Percentiles rank a stretch among this genome's conserved stretches.
These are phyloP conservation scores for Pyrenochaeta sp. DNA, from an alignment of 2,329 filamentous ascomycete genomes.

Conservation along the genomic window DNA sequence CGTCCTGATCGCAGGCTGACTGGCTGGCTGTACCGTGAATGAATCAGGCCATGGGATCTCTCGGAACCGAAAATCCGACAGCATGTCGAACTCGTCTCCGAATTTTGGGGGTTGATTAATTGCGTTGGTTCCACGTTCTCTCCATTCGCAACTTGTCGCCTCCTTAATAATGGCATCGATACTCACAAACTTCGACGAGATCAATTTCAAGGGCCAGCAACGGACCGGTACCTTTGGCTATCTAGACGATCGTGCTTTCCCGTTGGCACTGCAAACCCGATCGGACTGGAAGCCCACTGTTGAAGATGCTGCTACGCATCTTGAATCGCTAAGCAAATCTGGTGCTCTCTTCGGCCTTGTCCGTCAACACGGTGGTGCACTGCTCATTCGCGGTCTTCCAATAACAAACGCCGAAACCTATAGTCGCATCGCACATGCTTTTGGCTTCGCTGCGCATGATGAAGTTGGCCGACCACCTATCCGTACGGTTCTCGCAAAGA, in stretches of 20 bases:
- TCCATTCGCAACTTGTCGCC: too few species aligned
- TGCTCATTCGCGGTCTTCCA: conserved; percentile 46
- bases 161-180: conserved; percentile 1
- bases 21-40: background rate
- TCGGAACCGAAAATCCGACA: background rate
- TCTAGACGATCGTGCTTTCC: conserved; percentile 3
- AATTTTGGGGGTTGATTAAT: background rate
- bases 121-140: background rate
- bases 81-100: background rate
- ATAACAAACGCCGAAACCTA: conserved; percentile 46
- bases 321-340: conserved; percentile 27
- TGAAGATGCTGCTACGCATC: conserved; percentile 8
- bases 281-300: conserved; percentile 4
- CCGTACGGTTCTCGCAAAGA: conserved; percentile 42
- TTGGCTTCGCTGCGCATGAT: conserved; percentile 46
- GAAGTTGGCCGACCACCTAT: conserved; percentile 48
- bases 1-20: background rate
- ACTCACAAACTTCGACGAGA: conserved; percentile 1
- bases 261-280: conserved; percentile 8
- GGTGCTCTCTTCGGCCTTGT: conserved; percentile 36
- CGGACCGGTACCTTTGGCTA: conserved; percentile 7
- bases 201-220: conserved; percentile 8
- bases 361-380: conserved; percentile 44
- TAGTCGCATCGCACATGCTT: conserved; percentile 47
- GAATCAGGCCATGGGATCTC: background rate